A percentile compares a stretch with the other conserved stretches of the same genome.
These are phyloP conservation scores for Cercospora berteroae DNA, from an alignment of 2,329 filamentous ascomycete species.

Conservation along the genomic window DNA sequence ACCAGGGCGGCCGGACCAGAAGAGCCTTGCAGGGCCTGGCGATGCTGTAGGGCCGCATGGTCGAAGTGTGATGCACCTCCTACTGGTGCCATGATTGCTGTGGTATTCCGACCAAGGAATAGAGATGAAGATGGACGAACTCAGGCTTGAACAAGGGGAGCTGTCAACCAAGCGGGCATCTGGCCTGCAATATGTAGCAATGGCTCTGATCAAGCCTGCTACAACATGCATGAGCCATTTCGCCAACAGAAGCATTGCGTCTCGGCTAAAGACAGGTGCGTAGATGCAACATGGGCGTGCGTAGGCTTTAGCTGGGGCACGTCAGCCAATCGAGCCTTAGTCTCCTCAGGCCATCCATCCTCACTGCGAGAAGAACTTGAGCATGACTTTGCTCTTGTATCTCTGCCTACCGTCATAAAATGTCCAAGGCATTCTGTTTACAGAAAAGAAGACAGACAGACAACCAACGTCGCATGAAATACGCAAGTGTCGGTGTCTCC, in stretches of 20 bases:
- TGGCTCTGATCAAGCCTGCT: background rate
- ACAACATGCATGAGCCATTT: constrained; percentile 6
- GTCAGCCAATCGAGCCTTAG: background rate
- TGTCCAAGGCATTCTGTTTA: too few relatives aligned
- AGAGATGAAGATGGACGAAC: background rate
- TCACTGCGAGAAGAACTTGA: too few relatives aligned
- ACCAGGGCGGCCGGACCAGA: constrained; percentile 52
- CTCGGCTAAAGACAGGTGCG: constrained; percentile 9
- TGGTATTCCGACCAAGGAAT: too few relatives aligned
- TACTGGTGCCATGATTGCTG: constrained; percentile 43
- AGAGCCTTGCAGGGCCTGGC: constrained; percentile 41
- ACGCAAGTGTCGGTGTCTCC: too few relatives aligned
- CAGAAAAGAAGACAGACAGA: too few relatives aligned
- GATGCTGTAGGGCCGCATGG: constrained; percentile 43
- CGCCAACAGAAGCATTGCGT: background rate
- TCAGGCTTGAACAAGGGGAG: background rate
- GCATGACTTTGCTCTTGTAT: too few relatives aligned
- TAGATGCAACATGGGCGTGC: background rate
- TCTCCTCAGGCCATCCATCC: background rate
- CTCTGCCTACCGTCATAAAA: too few relatives aligned
- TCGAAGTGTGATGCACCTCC: constrained; percentile 40
- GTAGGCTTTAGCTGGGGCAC: background rate
- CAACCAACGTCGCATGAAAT: too few relatives aligned
- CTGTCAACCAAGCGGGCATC: too few relatives aligned
- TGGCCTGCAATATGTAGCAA: constrained; percentile 11